phyloP scores from a whole-genome alignment of 768 basidiomycete species.

The Tricholoma saponaceum region DNA sequence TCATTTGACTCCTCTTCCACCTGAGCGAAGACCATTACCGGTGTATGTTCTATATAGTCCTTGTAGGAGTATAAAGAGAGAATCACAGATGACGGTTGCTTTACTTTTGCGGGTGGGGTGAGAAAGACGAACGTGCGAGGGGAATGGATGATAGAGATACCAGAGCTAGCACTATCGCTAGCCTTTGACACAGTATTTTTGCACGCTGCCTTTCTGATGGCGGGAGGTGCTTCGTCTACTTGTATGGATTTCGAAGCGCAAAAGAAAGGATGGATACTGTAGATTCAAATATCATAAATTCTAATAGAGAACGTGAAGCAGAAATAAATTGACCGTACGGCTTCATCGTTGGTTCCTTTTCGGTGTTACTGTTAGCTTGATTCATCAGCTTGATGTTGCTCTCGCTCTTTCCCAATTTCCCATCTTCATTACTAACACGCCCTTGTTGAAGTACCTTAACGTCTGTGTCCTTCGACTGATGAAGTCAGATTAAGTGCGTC shows the following conservation, averaged over 20 bases:
- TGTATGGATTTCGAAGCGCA: background rate
- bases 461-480: slow-evolving; percentile 6
- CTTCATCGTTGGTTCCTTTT: background rate
- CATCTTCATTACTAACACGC: background rate
- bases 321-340: background rate
- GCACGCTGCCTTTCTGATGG: background rate
- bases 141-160: too few species aligned
- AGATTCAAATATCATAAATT: background rate
- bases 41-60: slow-evolving; percentile 20
- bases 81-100: background rate
- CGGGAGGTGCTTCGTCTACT: background rate
- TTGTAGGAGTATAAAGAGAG: slow-evolving; percentile 26
- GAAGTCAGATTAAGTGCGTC: slow-evolving; percentile 3
- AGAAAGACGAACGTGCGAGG: background rate
- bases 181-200: background rate
- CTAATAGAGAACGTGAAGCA: background rate
- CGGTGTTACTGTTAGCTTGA: background rate
- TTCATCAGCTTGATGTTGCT: background rate
- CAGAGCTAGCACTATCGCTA: too few species aligned
- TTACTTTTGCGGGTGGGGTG: background rate
- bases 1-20: slow-evolving; percentile 28
- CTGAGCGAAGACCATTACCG: slow-evolving; percentile 23
- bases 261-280: background rate
- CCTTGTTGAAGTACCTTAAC: too few species aligned
- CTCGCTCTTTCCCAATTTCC: background rate